Conservation (phyloP, 768 basidiomycete genomes). For the Nevesoporus exiguus region DNA sequence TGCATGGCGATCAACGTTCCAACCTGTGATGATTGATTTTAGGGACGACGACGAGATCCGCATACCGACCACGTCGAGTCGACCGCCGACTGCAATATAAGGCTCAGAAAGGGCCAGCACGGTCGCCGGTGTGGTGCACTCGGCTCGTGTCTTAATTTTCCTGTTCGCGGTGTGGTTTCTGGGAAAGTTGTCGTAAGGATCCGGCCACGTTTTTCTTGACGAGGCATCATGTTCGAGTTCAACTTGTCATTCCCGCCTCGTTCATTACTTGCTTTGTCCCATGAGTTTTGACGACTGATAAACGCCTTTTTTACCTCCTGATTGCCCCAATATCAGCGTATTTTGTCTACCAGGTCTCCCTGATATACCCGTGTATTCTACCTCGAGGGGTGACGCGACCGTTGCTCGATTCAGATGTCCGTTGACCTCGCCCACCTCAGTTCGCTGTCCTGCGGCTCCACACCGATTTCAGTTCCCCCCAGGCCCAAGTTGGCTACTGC, state of each 20-base stretch:
- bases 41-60: constrained; percentile 7
- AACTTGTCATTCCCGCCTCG: constrained; percentile 17
- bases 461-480: constrained; percentile 11
- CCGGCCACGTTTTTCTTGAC: constrained; percentile 26
- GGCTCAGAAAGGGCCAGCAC: too few species aligned
- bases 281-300: constrained; percentile 30
- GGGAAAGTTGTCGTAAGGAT: constrained; percentile 26
- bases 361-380: constrained; percentile 18
- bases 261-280: constrained; percentile 28
- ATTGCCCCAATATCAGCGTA: constrained; percentile 4
- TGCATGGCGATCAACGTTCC: neutral
- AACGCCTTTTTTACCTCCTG: constrained; percentile 17
- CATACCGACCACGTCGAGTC: neutral
- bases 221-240: constrained; percentile 25
- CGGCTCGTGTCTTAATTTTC: neutral
- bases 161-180: constrained; percentile 1
- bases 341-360: constrained; percentile 4
- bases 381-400: neutral
- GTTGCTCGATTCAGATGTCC: constrained; percentile 20
- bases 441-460: constrained; percentile 16
- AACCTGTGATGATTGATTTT: neutral
- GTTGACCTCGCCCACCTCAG: constrained; percentile 17
- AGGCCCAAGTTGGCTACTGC: constrained; percentile 12
- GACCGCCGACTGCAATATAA: too few species aligned
- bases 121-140: too few species aligned